Evolutionary conservation across 495 filamentous ascomycete genomes (phyloP), one percentile per base, ranked within the genome.

Genomic region (Astrocystis sublimbata): DNA sequence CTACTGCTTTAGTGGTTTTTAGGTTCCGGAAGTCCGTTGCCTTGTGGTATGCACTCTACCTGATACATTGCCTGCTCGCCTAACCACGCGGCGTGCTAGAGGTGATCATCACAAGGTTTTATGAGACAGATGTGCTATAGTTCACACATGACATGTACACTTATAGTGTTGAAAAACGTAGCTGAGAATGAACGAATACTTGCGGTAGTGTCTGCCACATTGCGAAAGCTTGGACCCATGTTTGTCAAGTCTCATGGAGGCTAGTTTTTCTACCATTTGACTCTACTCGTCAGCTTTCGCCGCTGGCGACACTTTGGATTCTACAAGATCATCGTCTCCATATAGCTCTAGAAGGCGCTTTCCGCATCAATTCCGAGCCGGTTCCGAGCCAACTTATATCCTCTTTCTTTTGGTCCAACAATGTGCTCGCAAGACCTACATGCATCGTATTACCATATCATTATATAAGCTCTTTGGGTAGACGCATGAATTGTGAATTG

Each of bases 21-120:
- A n/a, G n/a, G n/a, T 3, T 45, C 40, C 54, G 54, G 54, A 57
- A 26, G n/a, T 57, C 54, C 54, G 54, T 40, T 45, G 4, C 35
- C 54, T 57, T 26, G 54, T 31, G 30, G 28, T 23, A 33, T 40
- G 6, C 21, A 24, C 15, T 57, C 54, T 57, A 57, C 45, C 54
- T 57, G 54, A 57, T 35, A 35, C 54, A 57, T 45, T 30, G 24
- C 36, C 31, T 19, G 23, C 15, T 10, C 30, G 9, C 42, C 19
- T 24, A 26, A 33, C 40, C 36, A n/a, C 28, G 52, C 13, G 6
- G 23, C 40, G 31, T 19, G 31, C 33, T 54, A 31, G n/a, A 41
- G 9, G 19, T n/a, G n/a, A n/a, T 35, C 13, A n/a, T 33, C 26
- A 13, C 17, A 15, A n/a, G 33, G 17, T 30, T 35, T 41, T 35